Conservation (phyloP, 768 basidiomycete genomes). For the Lentinula raphanica region DNA sequence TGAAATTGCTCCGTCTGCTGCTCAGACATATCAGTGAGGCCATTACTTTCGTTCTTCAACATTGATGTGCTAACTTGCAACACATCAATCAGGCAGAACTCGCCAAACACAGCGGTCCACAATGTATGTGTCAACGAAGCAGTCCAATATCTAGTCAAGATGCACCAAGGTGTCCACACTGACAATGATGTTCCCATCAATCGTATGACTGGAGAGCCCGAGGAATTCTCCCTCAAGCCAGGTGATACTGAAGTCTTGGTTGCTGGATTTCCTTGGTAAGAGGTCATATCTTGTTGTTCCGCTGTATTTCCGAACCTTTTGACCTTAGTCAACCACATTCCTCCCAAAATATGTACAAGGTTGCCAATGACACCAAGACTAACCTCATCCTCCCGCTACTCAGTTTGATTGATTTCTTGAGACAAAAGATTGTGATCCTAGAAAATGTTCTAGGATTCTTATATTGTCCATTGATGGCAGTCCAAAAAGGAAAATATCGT, state of each 20-base stretch:
- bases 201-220: conserved; percentile 29
- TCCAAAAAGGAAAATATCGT: conserved; percentile 35
- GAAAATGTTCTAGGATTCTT: conserved; percentile 55
- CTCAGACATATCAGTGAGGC: conserved; percentile 55
- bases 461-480: conserved; percentile 34
- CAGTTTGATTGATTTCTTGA: conserved; percentile 44
- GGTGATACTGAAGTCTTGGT: conserved; percentile 57
- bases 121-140: conserved; percentile 71
- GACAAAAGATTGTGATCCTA: conserved; percentile 38
- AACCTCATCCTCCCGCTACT: conserved; percentile 61
- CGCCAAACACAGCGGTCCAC: conserved; percentile 46
- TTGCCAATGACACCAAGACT: conserved; percentile 61
- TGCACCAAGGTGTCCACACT: conserved; percentile 30
- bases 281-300: neutral
- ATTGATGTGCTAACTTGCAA: neutral
- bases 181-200: conserved; percentile 33
- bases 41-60: neutral
- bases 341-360: conserved; percentile 62
- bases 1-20: conserved; percentile 75
- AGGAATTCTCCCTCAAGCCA: conserved; percentile 44
- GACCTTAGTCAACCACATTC: conserved; percentile 68
- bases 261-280: conserved; percentile 75
- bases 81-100: conserved; percentile 41
- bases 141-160: conserved; percentile 53
- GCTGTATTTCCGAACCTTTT: neutral